Conservation (phyloP, 2,329 filamentous ascomycete species). For the Colletotrichum sansevieriae region DNA sequence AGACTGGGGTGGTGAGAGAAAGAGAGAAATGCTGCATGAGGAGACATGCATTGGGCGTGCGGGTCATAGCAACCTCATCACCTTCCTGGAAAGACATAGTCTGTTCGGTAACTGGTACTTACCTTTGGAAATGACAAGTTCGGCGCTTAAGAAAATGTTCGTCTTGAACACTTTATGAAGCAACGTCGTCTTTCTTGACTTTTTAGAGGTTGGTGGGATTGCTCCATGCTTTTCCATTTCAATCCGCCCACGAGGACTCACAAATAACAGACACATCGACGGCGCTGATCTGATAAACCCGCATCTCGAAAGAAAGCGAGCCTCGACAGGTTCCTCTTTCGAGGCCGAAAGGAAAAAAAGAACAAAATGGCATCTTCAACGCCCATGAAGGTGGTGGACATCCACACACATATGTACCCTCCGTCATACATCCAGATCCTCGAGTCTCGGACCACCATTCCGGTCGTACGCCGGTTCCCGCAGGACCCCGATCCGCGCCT, state of each 20-base stretch:
- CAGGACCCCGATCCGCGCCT: slow-evolving; percentile 70
- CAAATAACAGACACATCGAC: neutral
- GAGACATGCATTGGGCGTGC: slow-evolving; percentile 33
- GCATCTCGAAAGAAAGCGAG: slow-evolving; percentile 4
- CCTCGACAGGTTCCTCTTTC: neutral
- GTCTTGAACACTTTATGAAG: slow-evolving; percentile 6
- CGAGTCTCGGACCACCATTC: slow-evolving; percentile 71
- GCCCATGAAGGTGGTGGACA: slow-evolving; percentile 66
- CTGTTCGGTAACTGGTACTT: slow-evolving; percentile 32
- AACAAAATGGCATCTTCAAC: slow-evolving; percentile 52
- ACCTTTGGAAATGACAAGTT: slow-evolving; percentile 12
- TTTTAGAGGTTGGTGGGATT: neutral
- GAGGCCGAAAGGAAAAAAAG: neutral
- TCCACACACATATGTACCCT: slow-evolving; percentile 79
- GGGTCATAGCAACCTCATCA: slow-evolving; percentile 39
- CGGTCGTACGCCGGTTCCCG: slow-evolving; percentile 77
- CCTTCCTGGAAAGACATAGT: slow-evolving; percentile 40
- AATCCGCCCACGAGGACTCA: slow-evolving; percentile 1
- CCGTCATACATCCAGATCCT: slow-evolving; percentile 73
- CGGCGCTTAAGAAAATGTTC: slow-evolving; percentile 15
- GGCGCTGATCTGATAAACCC: neutral
- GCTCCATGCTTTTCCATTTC: neutral
- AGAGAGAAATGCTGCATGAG: slow-evolving; percentile 17
- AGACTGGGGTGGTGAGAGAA: neutral
- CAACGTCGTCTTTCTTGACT: neutral